Evolutionary conservation across 129 eudicot genomes (phyloP), one percentile per base, ranked within the genome.

Genomic region (Artemisia tridentata): DNA sequence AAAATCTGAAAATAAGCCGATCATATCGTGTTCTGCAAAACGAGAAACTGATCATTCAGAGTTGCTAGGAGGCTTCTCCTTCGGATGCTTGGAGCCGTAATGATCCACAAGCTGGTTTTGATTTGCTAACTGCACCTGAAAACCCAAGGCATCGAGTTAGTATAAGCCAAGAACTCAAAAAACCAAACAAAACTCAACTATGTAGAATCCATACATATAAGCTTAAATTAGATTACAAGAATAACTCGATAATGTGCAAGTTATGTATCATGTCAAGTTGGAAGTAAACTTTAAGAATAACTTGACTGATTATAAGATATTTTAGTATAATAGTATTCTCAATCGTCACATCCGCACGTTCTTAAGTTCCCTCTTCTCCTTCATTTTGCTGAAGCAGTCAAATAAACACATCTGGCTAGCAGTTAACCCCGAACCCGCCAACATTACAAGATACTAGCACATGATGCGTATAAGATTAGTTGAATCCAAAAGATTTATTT

Each of bases 21-120:
- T 31, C 38, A 31, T 34, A 34, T 34, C 41, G 1, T 34, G 41
- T 34, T 34, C 41, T 34, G 8, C 38, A 23, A 20, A 56, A 27
- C 20, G 31, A 68, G 59, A 21, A 25, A 68, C 63, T 12, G 25
- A 73, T 75, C 80, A 91, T 61, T 70, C 86, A 29, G 97, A 87
- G 83, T 80, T 80, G 83, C 93, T 88, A 71, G 97, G 97, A 63
- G 97, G 93, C 80, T 80, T 79, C 75, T 91, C 97, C 73, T 91
- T 91, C n/a, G 90, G 96, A 81, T 89, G 98, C 79, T 89, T 89
- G 59, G 96, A 89, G 74, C 85, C 75, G 58, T 88, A 92, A 84
- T 92, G 98, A 81, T 92, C 96, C 60, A 17, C 73, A 5, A 92
- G 90, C 86, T 92, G 96, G 46, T 92, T 89, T 43, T 89, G 84